phyloP scores from a whole-genome alignment of 2,329 filamentous ascomycete genomes.

The Mycosphaerella sp. region DNA sequence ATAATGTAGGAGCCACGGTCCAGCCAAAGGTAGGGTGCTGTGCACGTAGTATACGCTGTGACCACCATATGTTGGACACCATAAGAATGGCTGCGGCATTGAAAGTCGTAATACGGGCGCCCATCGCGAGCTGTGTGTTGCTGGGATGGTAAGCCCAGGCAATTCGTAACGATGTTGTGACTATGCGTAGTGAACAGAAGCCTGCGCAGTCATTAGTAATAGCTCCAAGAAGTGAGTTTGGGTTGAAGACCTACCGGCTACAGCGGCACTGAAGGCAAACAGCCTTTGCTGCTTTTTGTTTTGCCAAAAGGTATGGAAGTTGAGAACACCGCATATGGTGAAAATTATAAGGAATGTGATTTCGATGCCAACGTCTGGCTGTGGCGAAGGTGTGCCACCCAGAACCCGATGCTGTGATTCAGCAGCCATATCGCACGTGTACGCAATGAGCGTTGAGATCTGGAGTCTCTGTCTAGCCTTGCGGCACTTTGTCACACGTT shows the following conservation, averaged over 20 bases:
- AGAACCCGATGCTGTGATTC: constrained; percentile 39
- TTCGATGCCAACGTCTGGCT: constrained; percentile 59
- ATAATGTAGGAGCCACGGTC: constrained; percentile 47
- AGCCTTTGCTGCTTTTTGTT: constrained; percentile 46
- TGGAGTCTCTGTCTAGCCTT: background rate
- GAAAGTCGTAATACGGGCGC: constrained; percentile 62
- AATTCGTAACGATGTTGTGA: constrained; percentile 47
- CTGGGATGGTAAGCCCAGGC: constrained; percentile 49
- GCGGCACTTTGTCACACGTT: constrained; percentile 1
- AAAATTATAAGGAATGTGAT: constrained; percentile 58
- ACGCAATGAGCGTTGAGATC: background rate
- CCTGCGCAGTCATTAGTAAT: constrained; percentile 33
- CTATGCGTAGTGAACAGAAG: constrained; percentile 47
- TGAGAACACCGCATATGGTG: constrained; percentile 45
- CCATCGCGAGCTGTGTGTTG: constrained; percentile 45
- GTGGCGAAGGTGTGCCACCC: constrained; percentile 53
- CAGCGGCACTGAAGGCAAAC: constrained; percentile 53
- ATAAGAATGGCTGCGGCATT: constrained; percentile 71
- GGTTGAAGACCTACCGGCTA: constrained; percentile 39
- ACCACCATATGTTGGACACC: constrained; percentile 69
- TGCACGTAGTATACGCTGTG: constrained; percentile 68
- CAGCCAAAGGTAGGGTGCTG: constrained; percentile 67
- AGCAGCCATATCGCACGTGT: background rate
- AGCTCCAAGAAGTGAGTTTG: constrained; percentile 31
- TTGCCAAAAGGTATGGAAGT: constrained; percentile 54